These are phyloP conservation scores for Diddensiella transvaalensis DNA, from an alignment of 805 yeast genomes.

Conservation along the genomic window DNA sequence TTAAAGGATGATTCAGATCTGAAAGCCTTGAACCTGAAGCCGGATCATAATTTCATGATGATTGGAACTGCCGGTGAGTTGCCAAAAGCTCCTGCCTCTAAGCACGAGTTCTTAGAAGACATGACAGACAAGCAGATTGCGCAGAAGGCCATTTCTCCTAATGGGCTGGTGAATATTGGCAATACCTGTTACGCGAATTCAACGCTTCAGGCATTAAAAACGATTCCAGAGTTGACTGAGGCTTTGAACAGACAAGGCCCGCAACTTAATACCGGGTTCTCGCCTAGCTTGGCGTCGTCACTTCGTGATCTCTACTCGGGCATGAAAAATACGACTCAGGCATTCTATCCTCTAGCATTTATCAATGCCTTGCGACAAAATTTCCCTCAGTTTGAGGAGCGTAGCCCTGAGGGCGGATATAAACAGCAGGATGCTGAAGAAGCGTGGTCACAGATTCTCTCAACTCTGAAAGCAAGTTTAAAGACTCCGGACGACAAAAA, in stretches of 20 bases:
- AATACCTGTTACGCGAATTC: slow-evolving; percentile 77
- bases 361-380: slow-evolving; percentile 50
- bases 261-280: slow-evolving; percentile 21
- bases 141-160: slow-evolving; percentile 45
- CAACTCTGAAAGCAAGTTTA: slow-evolving; percentile 45
- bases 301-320: slow-evolving; percentile 31
- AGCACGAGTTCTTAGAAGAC: slow-evolving; percentile 67
- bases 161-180: slow-evolving; percentile 67
- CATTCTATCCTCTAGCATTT: slow-evolving; percentile 67
- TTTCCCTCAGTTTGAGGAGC: slow-evolving; percentile 89
- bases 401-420: slow-evolving; percentile 57
- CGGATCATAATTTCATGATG: slow-evolving; percentile 73
- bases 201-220: slow-evolving; percentile 54
- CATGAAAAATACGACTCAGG: slow-evolving; percentile 34
- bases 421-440: slow-evolving; percentile 99
- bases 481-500: slow-evolving; percentile 34
- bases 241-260: slow-evolving; percentile 40
- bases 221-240: slow-evolving; percentile 47
- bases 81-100: slow-evolving; percentile 42
- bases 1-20: slow-evolving; percentile 65
- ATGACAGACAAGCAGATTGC: slow-evolving; percentile 44
- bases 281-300: slow-evolving; percentile 30
- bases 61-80: slow-evolving; percentile 83
- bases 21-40: slow-evolving; percentile 51
- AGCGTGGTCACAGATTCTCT: slow-evolving; percentile 75